Percentiles rank a stretch among this genome's conserved stretches.
phyloP scores from a whole-genome alignment of 257 asterid species.

The Capsicum baccatum region DNA sequence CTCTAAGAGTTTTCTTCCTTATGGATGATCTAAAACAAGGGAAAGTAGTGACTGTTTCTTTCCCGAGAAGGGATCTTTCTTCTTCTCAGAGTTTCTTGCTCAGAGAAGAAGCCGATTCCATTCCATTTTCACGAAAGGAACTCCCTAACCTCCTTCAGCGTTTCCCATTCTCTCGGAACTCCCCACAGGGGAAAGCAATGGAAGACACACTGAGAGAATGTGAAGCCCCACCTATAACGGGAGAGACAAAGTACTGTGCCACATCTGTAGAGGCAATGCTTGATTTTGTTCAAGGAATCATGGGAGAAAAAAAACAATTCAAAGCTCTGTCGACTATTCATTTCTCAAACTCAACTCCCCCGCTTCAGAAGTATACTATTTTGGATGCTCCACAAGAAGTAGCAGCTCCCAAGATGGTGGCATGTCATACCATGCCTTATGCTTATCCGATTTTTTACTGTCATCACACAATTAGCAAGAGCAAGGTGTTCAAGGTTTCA shows the following conservation, averaged over 20 bases:
- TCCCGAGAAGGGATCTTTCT: constrained; percentile 52
- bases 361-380: constrained; percentile 54
- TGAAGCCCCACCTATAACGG: constrained; percentile 54
- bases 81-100: constrained; percentile 49
- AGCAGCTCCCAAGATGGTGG: constrained; percentile 51
- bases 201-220: constrained; percentile 68
- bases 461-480: constrained; percentile 61
- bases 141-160: constrained; percentile 53
- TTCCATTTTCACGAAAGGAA: constrained; percentile 61
- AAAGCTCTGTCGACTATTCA: constrained; percentile 54
- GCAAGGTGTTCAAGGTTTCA: constrained; percentile 54
- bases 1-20: constrained; percentile 63
- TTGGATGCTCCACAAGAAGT: constrained; percentile 43
- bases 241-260: constrained; percentile 76
- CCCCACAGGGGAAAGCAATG: constrained; percentile 76
- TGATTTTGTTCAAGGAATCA: constrained; percentile 49
- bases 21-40: constrained; percentile 58
- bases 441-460: constrained; percentile 72
- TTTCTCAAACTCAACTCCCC: constrained; percentile 35
- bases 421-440: constrained; percentile 82
- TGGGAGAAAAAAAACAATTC: constrained; percentile 44
- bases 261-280: constrained; percentile 71
- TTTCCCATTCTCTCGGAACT: constrained; percentile 54
- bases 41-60: constrained; percentile 54
- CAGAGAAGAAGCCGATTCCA: constrained; percentile 58